Evolutionary conservation across 345 rosid genomes (phyloP).

Genomic region (Eucalyptus tenuipes): DNA sequence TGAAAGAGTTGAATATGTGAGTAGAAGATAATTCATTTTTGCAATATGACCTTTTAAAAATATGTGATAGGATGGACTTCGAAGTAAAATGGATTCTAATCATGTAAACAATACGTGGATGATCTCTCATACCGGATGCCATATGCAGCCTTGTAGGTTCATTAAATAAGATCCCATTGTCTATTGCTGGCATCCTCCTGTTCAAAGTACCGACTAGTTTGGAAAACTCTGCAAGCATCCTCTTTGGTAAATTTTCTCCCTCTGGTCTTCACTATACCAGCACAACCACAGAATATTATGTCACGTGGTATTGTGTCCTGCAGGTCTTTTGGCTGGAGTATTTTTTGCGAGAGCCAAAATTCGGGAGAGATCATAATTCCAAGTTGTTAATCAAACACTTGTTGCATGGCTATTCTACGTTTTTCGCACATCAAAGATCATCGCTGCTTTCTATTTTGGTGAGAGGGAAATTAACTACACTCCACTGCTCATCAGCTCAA

Average conservation of each 20-base stretch:
- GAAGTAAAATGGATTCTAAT: background rate
- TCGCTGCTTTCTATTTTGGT: background rate
- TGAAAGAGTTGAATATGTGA: background rate
- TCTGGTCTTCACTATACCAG: background rate
- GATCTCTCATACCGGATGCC: background rate
- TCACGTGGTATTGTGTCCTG: background rate
- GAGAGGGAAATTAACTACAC: background rate
- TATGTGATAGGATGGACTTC: background rate
- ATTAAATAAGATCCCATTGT: conserved; percentile 86
- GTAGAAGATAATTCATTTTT: background rate
- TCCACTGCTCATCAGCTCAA: background rate
- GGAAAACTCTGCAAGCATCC: conserved; percentile 88
- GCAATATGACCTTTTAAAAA: background rate
- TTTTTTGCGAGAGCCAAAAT: conserved; percentile 89
- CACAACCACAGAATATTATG: background rate
- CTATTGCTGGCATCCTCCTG: conserved; percentile 73
- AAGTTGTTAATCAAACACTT: background rate
- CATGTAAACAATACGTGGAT: background rate
- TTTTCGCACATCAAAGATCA: background rate
- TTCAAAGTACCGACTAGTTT: conserved; percentile 89
- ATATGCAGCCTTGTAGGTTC: conserved; percentile 90
- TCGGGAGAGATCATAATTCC: conserved; percentile 41
- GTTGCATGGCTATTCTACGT: background rate
- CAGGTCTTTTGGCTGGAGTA: conserved; percentile 91
- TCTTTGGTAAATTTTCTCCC: conserved; percentile 48